Evolutionary conservation across 2,329 filamentous ascomycete genomes (phyloP).

Genomic region (Uncinocarpus reesii): DNA sequence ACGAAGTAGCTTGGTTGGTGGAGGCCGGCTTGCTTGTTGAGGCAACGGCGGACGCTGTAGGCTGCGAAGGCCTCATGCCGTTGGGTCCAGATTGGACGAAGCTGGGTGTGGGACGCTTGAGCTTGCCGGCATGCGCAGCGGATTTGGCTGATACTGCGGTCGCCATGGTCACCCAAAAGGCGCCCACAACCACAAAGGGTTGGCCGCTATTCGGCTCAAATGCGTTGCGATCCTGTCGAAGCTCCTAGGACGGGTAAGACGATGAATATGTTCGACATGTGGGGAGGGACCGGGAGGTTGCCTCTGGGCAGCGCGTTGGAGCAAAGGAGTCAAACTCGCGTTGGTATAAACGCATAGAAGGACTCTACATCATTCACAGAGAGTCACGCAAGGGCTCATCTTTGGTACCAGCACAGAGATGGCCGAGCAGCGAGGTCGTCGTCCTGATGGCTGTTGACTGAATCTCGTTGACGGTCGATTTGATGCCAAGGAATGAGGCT

Average conservation of each 20-base stretch:
- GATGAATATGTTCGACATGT: slow-evolving; percentile 14
- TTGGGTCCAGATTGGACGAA: slow-evolving; percentile 54
- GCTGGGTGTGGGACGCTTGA: slow-evolving; percentile 53
- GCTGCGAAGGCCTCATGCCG: slow-evolving; percentile 47
- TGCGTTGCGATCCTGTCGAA: background rate
- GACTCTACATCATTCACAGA: slow-evolving; percentile 3
- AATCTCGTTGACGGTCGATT: slow-evolving; percentile 14
- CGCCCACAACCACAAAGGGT: slow-evolving; percentile 6
- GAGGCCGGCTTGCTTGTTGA: slow-evolving; percentile 47
- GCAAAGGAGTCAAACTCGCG: background rate
- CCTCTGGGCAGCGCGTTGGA: background rate
- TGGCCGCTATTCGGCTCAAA: background rate
- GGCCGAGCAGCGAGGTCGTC: background rate
- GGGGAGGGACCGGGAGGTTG: slow-evolving; percentile 8
- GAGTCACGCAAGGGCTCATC: background rate
- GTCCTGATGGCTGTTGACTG: background rate
- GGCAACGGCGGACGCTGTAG: slow-evolving; percentile 48
- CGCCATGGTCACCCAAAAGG: slow-evolving; percentile 29
- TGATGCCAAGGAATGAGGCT: slow-evolving; percentile 29
- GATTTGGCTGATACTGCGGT: slow-evolving; percentile 38
- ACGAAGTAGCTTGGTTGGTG: slow-evolving; percentile 43
- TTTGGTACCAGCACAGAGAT: background rate
- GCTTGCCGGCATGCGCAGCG: slow-evolving; percentile 44
- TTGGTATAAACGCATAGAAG: background rate
- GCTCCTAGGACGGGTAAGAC: background rate